phyloP scores from a whole-genome alignment of 441 rosid species.

The Populus hybrid region DNA sequence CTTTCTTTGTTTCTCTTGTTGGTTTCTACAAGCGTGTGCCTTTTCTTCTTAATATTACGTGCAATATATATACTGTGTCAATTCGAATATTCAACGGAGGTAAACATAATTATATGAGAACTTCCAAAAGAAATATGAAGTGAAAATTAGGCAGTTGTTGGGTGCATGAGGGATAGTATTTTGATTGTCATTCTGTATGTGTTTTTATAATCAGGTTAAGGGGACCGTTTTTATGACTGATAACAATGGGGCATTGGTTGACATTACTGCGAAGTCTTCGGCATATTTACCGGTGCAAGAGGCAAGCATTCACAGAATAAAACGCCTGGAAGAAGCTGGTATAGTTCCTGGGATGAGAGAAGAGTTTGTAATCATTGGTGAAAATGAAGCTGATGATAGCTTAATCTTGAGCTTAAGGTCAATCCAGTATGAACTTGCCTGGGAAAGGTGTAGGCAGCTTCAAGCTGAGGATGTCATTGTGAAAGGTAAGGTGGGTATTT shows the following conservation, averaged over 20 bases:
- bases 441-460: constrained; percentile 98
- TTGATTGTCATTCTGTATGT: too few relatives aligned
- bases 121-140: too few relatives aligned
- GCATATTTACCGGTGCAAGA: constrained; percentile 77
- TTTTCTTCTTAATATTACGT: too few relatives aligned
- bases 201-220: constrained; percentile 31
- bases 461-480: constrained; percentile 90
- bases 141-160: too few relatives aligned
- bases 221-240: constrained; percentile 77
- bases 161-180: too few relatives aligned
- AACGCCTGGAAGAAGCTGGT: constrained; percentile 80
- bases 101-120: too few relatives aligned
- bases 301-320: constrained; percentile 71
- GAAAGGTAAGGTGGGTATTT: constrained; percentile 40
- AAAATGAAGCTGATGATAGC: constrained; percentile 78
- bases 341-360: constrained; percentile 73
- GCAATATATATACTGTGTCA: too few relatives aligned
- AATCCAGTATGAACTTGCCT: constrained; percentile 74
- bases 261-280: constrained; percentile 78
- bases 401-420: constrained; percentile 68
- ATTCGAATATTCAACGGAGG: too few relatives aligned
- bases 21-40: too few relatives aligned
- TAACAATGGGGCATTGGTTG: constrained; percentile 72
- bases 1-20: too few relatives aligned
- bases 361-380: constrained; percentile 82